Percentiles rank a stretch among this genome's conserved stretches.
Conservation (phyloP, 2,329 filamentous ascomycete genomes). For the Chalaropsis thielavioides region DNA sequence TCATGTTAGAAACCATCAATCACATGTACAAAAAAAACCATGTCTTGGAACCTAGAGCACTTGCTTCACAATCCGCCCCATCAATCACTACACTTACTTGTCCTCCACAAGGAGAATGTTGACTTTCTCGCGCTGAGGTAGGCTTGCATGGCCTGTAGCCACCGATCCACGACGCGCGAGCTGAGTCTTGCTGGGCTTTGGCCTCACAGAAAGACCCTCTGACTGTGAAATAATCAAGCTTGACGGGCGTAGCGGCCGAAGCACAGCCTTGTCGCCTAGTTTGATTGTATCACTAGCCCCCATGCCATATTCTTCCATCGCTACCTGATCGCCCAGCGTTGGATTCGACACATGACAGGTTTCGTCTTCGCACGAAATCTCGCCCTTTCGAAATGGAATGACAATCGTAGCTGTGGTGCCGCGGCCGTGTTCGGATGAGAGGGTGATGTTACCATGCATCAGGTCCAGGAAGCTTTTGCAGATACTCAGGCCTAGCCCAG, state of each 20-base stretch:
- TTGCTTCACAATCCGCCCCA: background rate
- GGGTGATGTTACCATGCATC: slow-evolving; percentile 61
- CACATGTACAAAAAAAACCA: background rate
- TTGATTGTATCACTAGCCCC: background rate
- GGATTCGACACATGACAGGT: background rate
- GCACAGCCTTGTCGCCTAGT: background rate
- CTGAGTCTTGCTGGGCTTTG: slow-evolving; percentile 19
- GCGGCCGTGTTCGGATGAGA: slow-evolving; percentile 50
- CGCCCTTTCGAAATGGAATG: slow-evolving; percentile 56
- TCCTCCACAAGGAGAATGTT: slow-evolving; percentile 71
- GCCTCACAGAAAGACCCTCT: background rate
- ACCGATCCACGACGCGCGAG: slow-evolving; percentile 21
- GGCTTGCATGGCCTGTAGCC: slow-evolving; percentile 27
- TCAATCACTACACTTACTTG: slow-evolving; percentile 39
- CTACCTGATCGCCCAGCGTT: background rate
- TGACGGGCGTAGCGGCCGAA: too few species aligned
- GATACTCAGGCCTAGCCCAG: slow-evolving; percentile 63
- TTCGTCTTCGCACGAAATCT: slow-evolving; percentile 1
- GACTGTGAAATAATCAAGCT: background rate
- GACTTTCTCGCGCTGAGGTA: slow-evolving; percentile 37
- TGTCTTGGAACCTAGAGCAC: background rate
- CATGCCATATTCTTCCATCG: background rate
- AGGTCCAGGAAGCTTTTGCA: slow-evolving; percentile 67
- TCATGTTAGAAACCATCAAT: background rate
- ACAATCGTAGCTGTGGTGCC: slow-evolving; percentile 65